Evolutionary conservation across 2,329 filamentous ascomycete species (phyloP).

Genomic region (Ascochyta pisi): DNA sequence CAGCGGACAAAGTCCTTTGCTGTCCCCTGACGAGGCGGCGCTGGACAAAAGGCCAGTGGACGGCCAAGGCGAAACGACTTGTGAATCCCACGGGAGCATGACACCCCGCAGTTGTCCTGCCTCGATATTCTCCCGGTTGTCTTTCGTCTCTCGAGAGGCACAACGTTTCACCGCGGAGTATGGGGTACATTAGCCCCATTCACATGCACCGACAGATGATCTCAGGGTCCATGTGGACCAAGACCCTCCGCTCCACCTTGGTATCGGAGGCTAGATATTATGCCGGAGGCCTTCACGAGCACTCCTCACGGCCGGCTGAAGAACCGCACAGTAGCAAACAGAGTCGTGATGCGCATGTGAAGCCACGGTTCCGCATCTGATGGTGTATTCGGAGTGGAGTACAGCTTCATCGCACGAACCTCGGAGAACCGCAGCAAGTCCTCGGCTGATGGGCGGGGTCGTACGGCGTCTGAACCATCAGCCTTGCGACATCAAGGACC

Average conservation of each 20-base stretch:
- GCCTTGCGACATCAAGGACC: slow-evolving; percentile 8
- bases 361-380: slow-evolving; percentile 5
- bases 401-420: slow-evolving; percentile 3
- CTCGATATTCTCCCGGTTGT: slow-evolving; percentile 15
- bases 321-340: neutral
- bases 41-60: slow-evolving; percentile 7
- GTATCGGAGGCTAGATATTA: slow-evolving; percentile 21
- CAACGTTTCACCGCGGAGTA: slow-evolving; percentile 34
- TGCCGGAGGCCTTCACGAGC: slow-evolving; percentile 19
- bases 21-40: slow-evolving; percentile 2
- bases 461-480: slow-evolving; percentile 3
- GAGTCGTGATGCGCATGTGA: slow-evolving; percentile 7
- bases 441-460: slow-evolving; percentile 8
- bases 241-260: slow-evolving; percentile 22
- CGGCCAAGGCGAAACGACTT: slow-evolving; percentile 30
- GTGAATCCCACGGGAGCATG: slow-evolving; percentile 21
- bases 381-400: slow-evolving; percentile 1
- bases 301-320: slow-evolving; percentile 20
- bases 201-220: slow-evolving; percentile 32
- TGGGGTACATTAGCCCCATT: slow-evolving; percentile 46
- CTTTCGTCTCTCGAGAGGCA: slow-evolving; percentile 10
- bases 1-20: neutral
- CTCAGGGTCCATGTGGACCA: slow-evolving; percentile 36
- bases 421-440: neutral
- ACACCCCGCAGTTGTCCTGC: slow-evolving; percentile 9